Percentiles rank a stretch among this genome's conserved stretches.
These are phyloP conservation scores for Plasmodium cynomolgi DNA, from an alignment of 169 alveolate genomes.

Conservation along the genomic window DNA sequence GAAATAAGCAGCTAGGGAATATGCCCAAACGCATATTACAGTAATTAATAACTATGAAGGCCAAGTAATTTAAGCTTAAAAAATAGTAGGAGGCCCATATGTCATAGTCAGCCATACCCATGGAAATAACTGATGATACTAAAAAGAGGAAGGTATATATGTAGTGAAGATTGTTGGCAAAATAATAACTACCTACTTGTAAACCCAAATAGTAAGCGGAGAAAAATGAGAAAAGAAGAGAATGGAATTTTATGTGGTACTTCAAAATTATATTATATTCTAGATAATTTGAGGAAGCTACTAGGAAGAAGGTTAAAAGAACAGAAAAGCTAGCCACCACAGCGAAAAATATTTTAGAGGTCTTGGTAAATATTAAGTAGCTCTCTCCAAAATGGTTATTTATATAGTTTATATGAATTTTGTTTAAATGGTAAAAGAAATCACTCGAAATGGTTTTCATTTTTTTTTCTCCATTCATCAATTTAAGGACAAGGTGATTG, in stretches of 20 bases:
- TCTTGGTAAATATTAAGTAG: constrained; percentile 42
- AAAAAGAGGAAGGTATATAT: constrained; percentile 17
- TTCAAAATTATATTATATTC: constrained; percentile 58
- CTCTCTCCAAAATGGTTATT: constrained; percentile 21
- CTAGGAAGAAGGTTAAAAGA: constrained; percentile 39
- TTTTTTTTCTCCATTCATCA: not conserved
- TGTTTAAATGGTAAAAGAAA: constrained; percentile 60
- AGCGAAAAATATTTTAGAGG: constrained; percentile 62
- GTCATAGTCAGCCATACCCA: constrained; percentile 38
- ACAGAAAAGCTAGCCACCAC: constrained; percentile 46
- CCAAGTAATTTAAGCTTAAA: constrained; percentile 31
- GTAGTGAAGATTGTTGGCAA: constrained; percentile 22
- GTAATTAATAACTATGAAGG: constrained; percentile 33
- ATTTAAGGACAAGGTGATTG: constrained; percentile 5
- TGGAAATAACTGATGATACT: constrained; percentile 21
- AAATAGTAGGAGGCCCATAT: constrained; percentile 61
- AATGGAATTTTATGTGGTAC: constrained; percentile 58
- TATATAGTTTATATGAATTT: constrained; percentile 19
- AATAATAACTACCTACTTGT: constrained; percentile 57
- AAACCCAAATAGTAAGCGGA: constrained; percentile 53
- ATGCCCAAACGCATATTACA: constrained; percentile 17
- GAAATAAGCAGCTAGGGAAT: constrained; percentile 32
- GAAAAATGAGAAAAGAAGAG: constrained; percentile 59
- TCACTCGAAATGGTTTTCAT: constrained; percentile 8
- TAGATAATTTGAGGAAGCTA: constrained; percentile 46